These are phyloP conservation scores for Sarocladium brachiariae DNA, from an alignment of 2,329 filamentous ascomycete species.

Conservation along the genomic window DNA sequence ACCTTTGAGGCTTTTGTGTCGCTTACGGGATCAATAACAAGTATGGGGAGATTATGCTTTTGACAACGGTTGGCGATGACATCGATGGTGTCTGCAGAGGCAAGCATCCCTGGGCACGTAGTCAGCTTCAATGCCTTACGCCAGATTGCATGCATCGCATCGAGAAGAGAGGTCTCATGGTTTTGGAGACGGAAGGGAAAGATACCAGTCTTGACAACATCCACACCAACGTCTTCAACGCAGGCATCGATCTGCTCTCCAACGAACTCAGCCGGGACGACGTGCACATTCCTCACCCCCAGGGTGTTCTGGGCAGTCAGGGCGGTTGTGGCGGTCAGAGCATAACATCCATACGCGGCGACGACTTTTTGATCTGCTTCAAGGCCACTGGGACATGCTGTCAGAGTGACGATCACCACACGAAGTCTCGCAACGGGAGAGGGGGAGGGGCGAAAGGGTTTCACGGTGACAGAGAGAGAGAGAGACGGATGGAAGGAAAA, in stretches of 20 bases:
- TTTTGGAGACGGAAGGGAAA: background rate
- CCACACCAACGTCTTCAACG: slow-evolving; percentile 74
- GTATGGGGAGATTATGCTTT: slow-evolving; percentile 22
- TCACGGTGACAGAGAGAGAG: no score
- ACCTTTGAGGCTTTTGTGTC: no score
- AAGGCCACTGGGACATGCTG: slow-evolving; percentile 58
- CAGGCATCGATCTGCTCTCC: slow-evolving; percentile 79
- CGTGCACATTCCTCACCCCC: slow-evolving; percentile 75
- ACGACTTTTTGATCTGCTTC: slow-evolving; percentile 96
- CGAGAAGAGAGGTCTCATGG: no score
- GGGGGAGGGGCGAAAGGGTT: no score
- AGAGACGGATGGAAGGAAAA: slow-evolving; percentile 18
- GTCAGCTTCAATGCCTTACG: no score
- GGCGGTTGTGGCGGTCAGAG: slow-evolving; percentile 91
- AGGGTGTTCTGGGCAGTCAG: slow-evolving; percentile 93
- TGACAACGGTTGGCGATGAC: slow-evolving; percentile 25
- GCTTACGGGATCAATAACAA: slow-evolving; percentile 33
- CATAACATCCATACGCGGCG: slow-evolving; percentile 86
- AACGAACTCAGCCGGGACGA: slow-evolving; percentile 72
- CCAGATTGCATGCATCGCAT: no score
- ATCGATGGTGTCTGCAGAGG: slow-evolving; percentile 29
- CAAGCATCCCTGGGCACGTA: slow-evolving; percentile 29
- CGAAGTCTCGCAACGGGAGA: no score
- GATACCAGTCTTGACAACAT: slow-evolving; percentile 85
- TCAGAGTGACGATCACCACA: no score